These are phyloP conservation scores for Boletus rufocinnamomeus DNA, from an alignment of 768 basidiomycete species.

Conservation along the genomic window DNA sequence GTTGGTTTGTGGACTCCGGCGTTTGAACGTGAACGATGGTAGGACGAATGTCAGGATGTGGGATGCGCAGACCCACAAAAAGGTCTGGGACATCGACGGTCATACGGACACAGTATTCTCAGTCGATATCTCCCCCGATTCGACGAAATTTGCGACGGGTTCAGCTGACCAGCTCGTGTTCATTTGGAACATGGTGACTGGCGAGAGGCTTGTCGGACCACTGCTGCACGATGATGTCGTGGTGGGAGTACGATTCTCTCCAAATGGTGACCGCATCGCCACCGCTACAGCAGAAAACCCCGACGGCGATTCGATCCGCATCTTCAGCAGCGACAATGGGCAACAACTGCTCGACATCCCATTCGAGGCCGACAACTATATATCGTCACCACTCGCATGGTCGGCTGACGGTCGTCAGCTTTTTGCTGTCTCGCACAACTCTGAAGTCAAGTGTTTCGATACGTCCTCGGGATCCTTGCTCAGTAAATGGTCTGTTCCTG, in stretches of 20 bases:
- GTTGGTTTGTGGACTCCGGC: no score
- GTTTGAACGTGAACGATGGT: no score
- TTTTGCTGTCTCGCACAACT: no score
- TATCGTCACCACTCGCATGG: no score
- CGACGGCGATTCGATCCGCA: not conserved
- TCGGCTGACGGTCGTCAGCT: no score
- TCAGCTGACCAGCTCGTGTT: not conserved
- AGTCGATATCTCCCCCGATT: not conserved
- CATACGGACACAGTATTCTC: no score
- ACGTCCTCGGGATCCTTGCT: not conserved
- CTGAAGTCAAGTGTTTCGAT: not conserved
- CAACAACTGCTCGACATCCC: not conserved
- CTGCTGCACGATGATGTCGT: not conserved
- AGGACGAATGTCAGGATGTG: no score
- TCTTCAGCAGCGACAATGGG: not conserved
- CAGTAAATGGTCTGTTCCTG: not conserved
- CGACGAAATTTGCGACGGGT: not conserved
- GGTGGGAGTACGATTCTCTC: not conserved
- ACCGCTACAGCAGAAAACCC: not conserved
- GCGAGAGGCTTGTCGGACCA: not conserved
- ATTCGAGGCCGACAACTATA: accelerated
- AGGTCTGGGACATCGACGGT: no score
- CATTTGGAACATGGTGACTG: not conserved
- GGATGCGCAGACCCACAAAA: no score
- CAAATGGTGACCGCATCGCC: not conserved